Evolutionary conservation across 2,329 filamentous ascomycete genomes (phyloP), one percentile per base, ranked within the genome.

Genomic region (Apiospora saccharicola): DNA sequence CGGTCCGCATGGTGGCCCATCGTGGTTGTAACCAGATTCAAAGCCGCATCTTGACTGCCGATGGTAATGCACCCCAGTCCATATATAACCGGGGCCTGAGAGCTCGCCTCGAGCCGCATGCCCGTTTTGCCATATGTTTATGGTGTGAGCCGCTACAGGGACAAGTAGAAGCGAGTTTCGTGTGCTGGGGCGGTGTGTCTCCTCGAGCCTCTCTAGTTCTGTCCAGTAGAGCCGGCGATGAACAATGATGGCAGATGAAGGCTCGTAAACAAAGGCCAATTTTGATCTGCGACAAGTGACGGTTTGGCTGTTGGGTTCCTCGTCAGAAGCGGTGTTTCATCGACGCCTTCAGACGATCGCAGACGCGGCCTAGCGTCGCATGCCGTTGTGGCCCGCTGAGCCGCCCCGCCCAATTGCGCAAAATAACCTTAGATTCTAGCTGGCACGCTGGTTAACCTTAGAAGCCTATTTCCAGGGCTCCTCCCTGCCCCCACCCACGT

Each of bases 221-320:
- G 19, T 22, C 46, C 22, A 49, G 6, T 10, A 19, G 26, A 34
- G 51, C 51, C 37, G 53, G 16, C 30, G 10, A 22, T 16, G 3
- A 7, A 13, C 6, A 37, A 61, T 22, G 19, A 61, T n/a, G 53
- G 30, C 53, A n/a, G 53, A 61, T 61, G 53, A 26, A 34, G 5
- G 19, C 53, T 3, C 7, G 10, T 41, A 64, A 64, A 64, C 57
- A 64, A 41, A 41, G 19, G 34, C 57, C 57, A 64, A 41, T 34
- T 64, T 41, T 64, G 57, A 64, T 64, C 57, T 41, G 57, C 57
- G 34, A 64, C 57, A 64, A 41, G 8, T 64, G 57, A 64, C 34
- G 57, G 57, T 41, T 64, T 64, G 57, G 57, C 57, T n/a, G 57
- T 64, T 41, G 57, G 57, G 57, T 64, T 64, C 34, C 24, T 64